Conservation (phyloP, 345 rosid genomes). For the Rhizophora mangle region DNA sequence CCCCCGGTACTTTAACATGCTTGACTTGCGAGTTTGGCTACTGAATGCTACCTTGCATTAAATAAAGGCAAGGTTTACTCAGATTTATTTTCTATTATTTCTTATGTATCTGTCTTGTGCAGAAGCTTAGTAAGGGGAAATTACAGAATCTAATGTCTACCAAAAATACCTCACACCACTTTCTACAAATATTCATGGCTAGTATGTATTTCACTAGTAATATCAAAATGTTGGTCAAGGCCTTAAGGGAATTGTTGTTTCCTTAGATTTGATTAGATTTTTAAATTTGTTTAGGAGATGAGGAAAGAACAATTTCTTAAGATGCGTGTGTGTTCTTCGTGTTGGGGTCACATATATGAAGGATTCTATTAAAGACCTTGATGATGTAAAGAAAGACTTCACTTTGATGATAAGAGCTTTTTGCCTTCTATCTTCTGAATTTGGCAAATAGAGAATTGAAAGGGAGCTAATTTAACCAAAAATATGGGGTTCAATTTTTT, state of each 20-base stretch:
- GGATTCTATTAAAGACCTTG: constrained; percentile 74
- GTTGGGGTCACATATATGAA: constrained; percentile 70
- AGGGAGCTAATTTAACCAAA: constrained; percentile 56
- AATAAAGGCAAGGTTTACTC: too few relatives aligned
- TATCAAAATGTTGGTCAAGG: too few relatives aligned
- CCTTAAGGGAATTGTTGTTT: neutral
- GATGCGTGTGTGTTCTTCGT: constrained; percentile 78
- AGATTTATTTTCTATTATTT: too few relatives aligned
- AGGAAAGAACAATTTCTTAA: constrained; percentile 52
- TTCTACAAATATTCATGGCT: too few relatives aligned
- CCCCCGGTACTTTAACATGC: too few relatives aligned
- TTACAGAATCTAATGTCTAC: too few relatives aligned
- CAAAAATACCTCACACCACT: too few relatives aligned
- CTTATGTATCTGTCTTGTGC: too few relatives aligned
- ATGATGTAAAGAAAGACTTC: constrained; percentile 51
- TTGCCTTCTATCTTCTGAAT: constrained; percentile 10
- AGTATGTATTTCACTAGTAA: too few relatives aligned
- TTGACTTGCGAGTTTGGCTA: too few relatives aligned
- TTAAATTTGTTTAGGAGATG: constrained; percentile 39
- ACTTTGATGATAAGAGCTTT: constrained; percentile 23
- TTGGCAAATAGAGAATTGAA: constrained; percentile 39
- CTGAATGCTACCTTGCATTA: too few relatives aligned
- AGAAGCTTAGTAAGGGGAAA: too few relatives aligned
- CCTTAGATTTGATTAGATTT: neutral
- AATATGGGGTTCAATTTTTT: constrained; percentile 43